A percentile compares a stretch with the other conserved stretches of the same genome.
phyloP scores from a whole-genome alignment of 345 rosid genomes.

The Geranium brycei region DNA sequence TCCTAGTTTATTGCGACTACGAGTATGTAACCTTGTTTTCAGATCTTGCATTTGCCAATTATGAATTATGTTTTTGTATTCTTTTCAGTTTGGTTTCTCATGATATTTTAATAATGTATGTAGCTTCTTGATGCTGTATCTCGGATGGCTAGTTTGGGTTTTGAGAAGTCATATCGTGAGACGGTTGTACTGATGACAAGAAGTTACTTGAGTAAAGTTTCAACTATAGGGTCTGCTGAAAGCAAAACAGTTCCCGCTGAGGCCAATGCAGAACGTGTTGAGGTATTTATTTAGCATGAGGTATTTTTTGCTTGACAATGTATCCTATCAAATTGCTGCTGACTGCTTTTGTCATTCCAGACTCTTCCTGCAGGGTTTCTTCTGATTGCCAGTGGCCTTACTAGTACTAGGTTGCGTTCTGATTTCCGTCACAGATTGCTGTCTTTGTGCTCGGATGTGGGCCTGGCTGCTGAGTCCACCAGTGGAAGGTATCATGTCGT shows the following conservation, averaged over 20 bases:
- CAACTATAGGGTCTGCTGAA: slow-evolving; percentile 73
- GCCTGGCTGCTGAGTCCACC: slow-evolving; percentile 92
- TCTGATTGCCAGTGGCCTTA: slow-evolving; percentile 75
- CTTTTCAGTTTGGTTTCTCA: slow-evolving; percentile 13
- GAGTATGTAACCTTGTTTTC: slow-evolving; percentile 42
- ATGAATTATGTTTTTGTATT: neutral
- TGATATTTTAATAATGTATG: slow-evolving; percentile 16
- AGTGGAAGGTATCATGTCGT: slow-evolving; percentile 59
- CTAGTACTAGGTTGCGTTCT: slow-evolving; percentile 54
- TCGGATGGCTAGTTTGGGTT: slow-evolving; percentile 91
- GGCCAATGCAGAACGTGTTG: slow-evolving; percentile 82
- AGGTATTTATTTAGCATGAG: slow-evolving; percentile 37
- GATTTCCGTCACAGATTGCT: slow-evolving; percentile 90
- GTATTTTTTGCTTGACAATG: slow-evolving; percentile 6
- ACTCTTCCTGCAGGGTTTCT: slow-evolving; percentile 99
- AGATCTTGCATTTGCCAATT: slow-evolving; percentile 18
- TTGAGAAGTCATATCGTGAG: slow-evolving; percentile 97
- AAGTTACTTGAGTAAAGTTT: slow-evolving; percentile 71
- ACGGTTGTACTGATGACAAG: slow-evolving; percentile 92
- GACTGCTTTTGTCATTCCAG: slow-evolving; percentile 54
- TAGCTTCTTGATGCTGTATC: slow-evolving; percentile 99
- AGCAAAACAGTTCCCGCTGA: slow-evolving; percentile 78
- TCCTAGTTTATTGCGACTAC: slow-evolving; percentile 81
- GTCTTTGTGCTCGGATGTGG: slow-evolving; percentile 95
- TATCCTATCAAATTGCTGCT: slow-evolving; percentile 26